Evolutionary conservation across 345 rosid species (phyloP).

Genomic region (Boechera stricta): DNA sequence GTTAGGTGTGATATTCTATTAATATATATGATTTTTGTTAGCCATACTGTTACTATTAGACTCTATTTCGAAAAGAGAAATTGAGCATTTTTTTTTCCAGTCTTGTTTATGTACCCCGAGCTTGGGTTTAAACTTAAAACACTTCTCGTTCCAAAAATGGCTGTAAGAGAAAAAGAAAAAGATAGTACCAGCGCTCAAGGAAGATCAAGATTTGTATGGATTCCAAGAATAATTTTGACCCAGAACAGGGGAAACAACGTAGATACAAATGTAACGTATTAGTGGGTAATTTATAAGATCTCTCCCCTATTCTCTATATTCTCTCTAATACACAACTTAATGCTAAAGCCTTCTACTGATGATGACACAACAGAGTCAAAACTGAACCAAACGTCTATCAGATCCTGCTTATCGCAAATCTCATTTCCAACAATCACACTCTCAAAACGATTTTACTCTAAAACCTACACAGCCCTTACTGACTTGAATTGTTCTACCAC

Average conservation of each 20-base stretch:
- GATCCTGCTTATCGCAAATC: background rate
- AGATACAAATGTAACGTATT: constrained; percentile 33
- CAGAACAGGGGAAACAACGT: constrained; percentile 19
- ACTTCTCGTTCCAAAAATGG: background rate
- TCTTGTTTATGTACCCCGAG: background rate
- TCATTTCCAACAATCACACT: constrained; percentile 39
- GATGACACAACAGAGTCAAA: constrained; percentile 35
- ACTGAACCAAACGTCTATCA: constrained; percentile 37
- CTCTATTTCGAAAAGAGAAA: background rate
- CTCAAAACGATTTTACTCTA: constrained; percentile 30
- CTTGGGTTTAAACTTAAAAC: background rate
- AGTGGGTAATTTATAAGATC: constrained; percentile 37
- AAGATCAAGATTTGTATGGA: constrained; percentile 14
- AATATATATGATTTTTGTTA: background rate
- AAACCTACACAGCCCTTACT: constrained; percentile 26
- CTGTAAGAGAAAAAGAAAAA: background rate
- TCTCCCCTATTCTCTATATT: constrained; percentile 33
- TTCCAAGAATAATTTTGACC: constrained; percentile 37
- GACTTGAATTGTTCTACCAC: constrained; percentile 2
- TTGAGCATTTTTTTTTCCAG: background rate
- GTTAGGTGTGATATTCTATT: background rate
- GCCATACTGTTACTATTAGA: background rate
- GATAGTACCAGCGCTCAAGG: background rate
- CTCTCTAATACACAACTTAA: constrained; percentile 46
- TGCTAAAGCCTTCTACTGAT: constrained; percentile 34